Evolutionary conservation across 192 early-diverging fungal genomes (phyloP).

Genomic region (Coemansia sp.): DNA sequence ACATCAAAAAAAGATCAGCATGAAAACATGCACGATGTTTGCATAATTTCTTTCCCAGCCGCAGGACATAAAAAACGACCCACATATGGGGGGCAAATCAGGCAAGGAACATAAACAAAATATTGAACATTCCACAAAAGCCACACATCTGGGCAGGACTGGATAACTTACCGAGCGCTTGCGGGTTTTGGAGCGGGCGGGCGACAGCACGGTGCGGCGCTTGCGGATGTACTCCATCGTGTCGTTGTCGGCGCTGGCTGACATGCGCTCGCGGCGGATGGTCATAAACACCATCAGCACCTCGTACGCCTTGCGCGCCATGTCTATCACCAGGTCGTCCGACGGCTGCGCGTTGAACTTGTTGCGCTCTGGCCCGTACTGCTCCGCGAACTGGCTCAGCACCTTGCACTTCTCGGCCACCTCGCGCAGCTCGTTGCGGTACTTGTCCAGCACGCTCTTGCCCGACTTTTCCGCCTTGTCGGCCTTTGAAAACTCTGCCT

Average conservation of each 20-base stretch:
- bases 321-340: conserved; percentile 53
- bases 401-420: conserved; percentile 52
- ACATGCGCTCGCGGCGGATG: conserved; percentile 52
- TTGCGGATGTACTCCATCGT: conserved; percentile 59
- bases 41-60: conserved; percentile 1
- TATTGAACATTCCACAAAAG: background rate
- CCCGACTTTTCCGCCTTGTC: conserved; percentile 12
- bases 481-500: conserved; percentile 3
- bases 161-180: conserved; percentile 52
- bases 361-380: conserved; percentile 52
- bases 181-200: conserved; percentile 38
- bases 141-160: background rate
- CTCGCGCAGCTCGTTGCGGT: conserved; percentile 41
- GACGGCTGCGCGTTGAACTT: conserved; percentile 54
- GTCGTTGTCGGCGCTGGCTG: conserved; percentile 45
- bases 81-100: too few relatives aligned
- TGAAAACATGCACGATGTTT: background rate
- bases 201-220: conserved; percentile 53
- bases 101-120: too few relatives aligned
- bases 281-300: conserved; percentile 55
- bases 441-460: conserved; percentile 42
- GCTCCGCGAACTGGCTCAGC: conserved; percentile 49
- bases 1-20: background rate
- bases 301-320: conserved; percentile 56
- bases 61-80: background rate